These are phyloP conservation scores for Coemansia sp. DNA, from an alignment of 192 early-diverging fungal genomes.

Conservation along the genomic window DNA sequence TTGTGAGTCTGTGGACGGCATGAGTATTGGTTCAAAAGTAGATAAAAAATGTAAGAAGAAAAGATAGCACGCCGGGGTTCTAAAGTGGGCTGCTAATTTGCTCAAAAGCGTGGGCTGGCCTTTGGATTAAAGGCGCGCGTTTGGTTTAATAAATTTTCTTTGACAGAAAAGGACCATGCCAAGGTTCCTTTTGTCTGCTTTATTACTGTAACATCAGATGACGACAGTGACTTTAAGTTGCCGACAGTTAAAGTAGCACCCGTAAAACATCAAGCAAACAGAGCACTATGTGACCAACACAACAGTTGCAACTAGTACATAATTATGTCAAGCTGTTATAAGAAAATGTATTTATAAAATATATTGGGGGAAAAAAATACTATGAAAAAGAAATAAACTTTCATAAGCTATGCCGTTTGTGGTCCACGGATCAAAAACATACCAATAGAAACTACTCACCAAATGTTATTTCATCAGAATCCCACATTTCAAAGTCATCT, in stretches of 20 bases:
- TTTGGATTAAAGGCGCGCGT: background rate
- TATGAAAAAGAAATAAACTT: background rate
- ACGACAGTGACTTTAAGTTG: background rate
- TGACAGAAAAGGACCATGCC: background rate
- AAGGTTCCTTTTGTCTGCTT: background rate
- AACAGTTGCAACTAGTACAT: too few species aligned
- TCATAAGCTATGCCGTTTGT: background rate
- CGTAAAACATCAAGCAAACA: too few species aligned
- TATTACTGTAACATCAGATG: background rate
- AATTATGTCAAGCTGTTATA: too few species aligned
- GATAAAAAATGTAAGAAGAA: background rate
- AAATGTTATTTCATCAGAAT: background rate
- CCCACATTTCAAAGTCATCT: conserved; percentile 3
- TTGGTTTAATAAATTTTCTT: background rate
- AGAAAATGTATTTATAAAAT: too few species aligned
- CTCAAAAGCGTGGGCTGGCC: background rate
- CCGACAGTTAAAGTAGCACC: too few species aligned
- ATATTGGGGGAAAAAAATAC: too few species aligned
- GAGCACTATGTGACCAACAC: too few species aligned
- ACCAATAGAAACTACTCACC: background rate
- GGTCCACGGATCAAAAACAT: background rate
- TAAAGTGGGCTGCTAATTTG: background rate
- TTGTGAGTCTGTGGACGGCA: background rate
- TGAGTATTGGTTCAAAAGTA: background rate
- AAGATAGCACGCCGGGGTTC: background rate